These are phyloP conservation scores for Penstemon barbatus DNA, from an alignment of 257 asterid species.

Conservation along the genomic window DNA sequence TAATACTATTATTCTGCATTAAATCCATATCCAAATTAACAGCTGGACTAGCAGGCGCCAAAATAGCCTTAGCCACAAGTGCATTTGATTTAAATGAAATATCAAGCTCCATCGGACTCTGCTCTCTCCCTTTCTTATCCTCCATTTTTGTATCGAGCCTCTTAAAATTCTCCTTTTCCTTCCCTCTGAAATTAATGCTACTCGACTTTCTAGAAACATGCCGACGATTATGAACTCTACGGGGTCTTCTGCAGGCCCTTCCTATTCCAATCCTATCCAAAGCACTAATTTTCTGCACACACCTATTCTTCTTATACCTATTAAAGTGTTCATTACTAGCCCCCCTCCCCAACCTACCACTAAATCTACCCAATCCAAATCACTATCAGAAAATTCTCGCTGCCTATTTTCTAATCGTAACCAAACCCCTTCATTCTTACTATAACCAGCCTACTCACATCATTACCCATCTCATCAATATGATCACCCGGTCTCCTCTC, in stretches of 20 bases:
- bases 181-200: conserved; percentile 39
- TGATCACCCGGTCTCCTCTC: conserved; percentile 23
- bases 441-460: conserved; percentile 14
- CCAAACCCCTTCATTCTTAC: conserved; percentile 32
- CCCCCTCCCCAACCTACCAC: conserved; percentile 48
- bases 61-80: conserved; percentile 71
- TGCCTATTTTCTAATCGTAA: conserved; percentile 26
- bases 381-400: conserved; percentile 26
- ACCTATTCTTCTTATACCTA: conserved; percentile 49
- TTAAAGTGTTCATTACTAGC: conserved; percentile 32
- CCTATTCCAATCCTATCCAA: conserved; percentile 51
- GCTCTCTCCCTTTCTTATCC: conserved; percentile 46
- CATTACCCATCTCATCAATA: conserved; percentile 8
- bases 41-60: conserved; percentile 47
- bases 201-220: conserved; percentile 28
- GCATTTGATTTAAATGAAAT: conserved; percentile 79
- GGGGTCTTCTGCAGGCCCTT: conserved; percentile 40
- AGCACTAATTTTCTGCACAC: conserved; percentile 49
- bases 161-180: conserved; percentile 36
- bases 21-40: conserved; percentile 30
- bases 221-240: conserved; percentile 36
- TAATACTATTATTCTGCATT: conserved; percentile 30
- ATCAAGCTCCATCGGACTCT: conserved; percentile 69
- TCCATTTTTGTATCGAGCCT: conserved; percentile 32
- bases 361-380: conserved; percentile 42